Base-by-base conservation (phyloP, 2,329 filamentous ascomycete genomes). In the Zasmidium angulare region DNA sequence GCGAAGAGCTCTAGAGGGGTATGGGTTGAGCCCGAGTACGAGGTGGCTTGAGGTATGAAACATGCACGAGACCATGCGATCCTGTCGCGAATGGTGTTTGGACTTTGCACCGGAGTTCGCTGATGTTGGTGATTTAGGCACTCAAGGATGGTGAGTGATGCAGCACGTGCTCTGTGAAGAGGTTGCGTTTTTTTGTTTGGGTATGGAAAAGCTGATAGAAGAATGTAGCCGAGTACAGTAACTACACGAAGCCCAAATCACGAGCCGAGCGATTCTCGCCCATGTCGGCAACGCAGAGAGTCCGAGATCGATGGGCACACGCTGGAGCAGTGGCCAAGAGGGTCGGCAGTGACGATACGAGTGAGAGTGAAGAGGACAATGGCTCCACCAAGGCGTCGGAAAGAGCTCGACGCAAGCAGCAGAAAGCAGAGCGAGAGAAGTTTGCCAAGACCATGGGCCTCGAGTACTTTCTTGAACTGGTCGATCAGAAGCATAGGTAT, bases 401-500 rank as follows among this genome's bases (percentile, higher is more conserved):
- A 4, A 7, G 36, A 7, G 36, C 36, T 4, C 64, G 74, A 56
- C 68, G 74, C 36, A 66, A 71, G 29, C 67, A 68, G 46, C 71
- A 81, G 58, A 85, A 84, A 70, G 76, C 77, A 0, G 80, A 84
- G 66, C 81, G 87, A 36, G 85, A 86, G 60, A 84, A 86, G 66
- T 85, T 84, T 3, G 87, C 90, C 1, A 90, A 88, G 72, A 88
- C 86, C 73, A 93, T 96, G 89, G 90, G 91, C 19, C 74, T 96
- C 36, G 88, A 90, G 69, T 96, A 96, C 71, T 96, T 95, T 63
- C 79, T 87, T 1, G 86, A 96, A 69, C 93, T 96, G 89, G 72
- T 74, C 10, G 73, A 74, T 60, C 77, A 87, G 50, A 93, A 96
- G 74, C 92, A 97, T 72, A 85, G 92, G 2, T 96, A 96, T 69